A percentile compares a stretch with the other conserved stretches of the same genome.
These are phyloP conservation scores for Populus hybrid DNA, from an alignment of 441 rosid genomes.

Conservation along the genomic window DNA sequence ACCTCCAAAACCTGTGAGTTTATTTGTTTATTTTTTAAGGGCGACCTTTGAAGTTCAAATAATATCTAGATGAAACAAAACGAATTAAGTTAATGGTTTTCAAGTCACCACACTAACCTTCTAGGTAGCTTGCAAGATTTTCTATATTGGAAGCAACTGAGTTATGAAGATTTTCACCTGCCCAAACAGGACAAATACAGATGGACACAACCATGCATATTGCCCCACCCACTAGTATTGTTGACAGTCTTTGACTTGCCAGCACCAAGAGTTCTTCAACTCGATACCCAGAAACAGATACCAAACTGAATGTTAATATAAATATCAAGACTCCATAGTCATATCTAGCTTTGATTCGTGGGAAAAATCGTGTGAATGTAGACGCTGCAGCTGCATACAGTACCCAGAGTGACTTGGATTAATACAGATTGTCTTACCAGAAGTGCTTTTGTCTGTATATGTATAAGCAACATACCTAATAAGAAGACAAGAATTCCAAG, in stretches of 20 bases:
- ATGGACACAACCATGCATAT: conserved; percentile 59
- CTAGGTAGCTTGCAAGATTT: conserved; percentile 60
- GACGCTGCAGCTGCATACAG: conserved; percentile 51
- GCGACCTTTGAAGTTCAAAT: background rate
- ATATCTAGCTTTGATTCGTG: conserved; percentile 69
- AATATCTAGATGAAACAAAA: background rate
- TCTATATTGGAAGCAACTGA: conserved; percentile 50
- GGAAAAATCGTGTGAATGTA: conserved; percentile 71
- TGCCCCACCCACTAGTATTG: conserved; percentile 67
- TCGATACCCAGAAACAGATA: conserved; percentile 67
- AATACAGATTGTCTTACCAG: background rate
- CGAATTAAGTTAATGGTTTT: background rate
- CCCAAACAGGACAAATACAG: conserved; percentile 80
- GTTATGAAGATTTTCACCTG: conserved; percentile 83
- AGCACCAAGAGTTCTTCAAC: conserved; percentile 46
- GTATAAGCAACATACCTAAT: conserved; percentile 37
- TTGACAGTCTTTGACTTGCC: conserved; percentile 62
- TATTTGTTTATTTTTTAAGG: background rate
- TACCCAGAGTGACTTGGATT: background rate
- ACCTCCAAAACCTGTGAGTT: conserved; percentile 55
- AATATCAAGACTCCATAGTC: conserved; percentile 82
- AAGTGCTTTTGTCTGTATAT: background rate
- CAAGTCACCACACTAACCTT: conserved; percentile 38
- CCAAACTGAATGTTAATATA: conserved; percentile 75
- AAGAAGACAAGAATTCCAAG: conserved; percentile 71